A percentile compares a stretch with the other conserved stretches of the same genome.
Evolutionary conservation across 2,329 filamentous ascomycete species (phyloP).

Genomic region (Aschersonia sp.): DNA sequence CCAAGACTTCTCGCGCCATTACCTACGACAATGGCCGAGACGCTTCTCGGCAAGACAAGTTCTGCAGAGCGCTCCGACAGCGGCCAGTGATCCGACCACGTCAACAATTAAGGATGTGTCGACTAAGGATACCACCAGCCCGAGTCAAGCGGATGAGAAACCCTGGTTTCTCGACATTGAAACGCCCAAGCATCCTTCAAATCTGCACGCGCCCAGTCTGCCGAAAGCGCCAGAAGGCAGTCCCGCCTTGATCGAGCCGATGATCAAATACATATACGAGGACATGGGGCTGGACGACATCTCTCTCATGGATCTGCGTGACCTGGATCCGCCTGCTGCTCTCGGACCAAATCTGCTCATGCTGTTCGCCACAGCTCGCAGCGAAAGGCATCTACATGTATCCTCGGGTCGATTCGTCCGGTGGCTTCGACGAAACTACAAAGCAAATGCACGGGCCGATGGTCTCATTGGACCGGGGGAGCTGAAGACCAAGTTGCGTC

Average conservation of each 20-base stretch:
- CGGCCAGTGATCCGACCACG: too few species aligned
- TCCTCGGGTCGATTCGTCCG: conserved; percentile 80
- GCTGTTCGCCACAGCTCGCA: conserved; percentile 82
- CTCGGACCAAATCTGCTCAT: conserved; percentile 83
- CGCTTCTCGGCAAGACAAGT: too few species aligned
- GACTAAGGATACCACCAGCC: too few species aligned
- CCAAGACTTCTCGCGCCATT: too few species aligned
- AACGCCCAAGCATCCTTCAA: conserved; percentile 34
- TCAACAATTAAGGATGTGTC: too few species aligned
- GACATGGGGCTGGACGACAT: conserved; percentile 80
- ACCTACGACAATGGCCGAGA: background rate
- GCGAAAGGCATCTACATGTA: conserved; percentile 85
- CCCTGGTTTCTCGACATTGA: conserved; percentile 85
- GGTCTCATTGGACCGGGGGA: conserved; percentile 83
- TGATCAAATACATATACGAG: conserved; percentile 67
- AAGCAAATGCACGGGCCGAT: conserved; percentile 65
- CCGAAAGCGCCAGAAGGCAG: conserved; percentile 49
- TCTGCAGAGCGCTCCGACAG: too few species aligned
- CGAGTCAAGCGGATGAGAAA: conserved; percentile 13
- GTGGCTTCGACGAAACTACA: conserved; percentile 63
- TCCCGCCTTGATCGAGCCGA: conserved; percentile 54
- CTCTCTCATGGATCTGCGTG: conserved; percentile 66
- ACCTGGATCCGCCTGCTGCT: conserved; percentile 72
- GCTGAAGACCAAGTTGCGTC: conserved; percentile 70
- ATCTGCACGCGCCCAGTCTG: conserved; percentile 30